Evolutionary conservation across 805 yeast species (phyloP), one percentile per base, ranked within the genome.

Genomic region (Starmera quercuum): DNA sequence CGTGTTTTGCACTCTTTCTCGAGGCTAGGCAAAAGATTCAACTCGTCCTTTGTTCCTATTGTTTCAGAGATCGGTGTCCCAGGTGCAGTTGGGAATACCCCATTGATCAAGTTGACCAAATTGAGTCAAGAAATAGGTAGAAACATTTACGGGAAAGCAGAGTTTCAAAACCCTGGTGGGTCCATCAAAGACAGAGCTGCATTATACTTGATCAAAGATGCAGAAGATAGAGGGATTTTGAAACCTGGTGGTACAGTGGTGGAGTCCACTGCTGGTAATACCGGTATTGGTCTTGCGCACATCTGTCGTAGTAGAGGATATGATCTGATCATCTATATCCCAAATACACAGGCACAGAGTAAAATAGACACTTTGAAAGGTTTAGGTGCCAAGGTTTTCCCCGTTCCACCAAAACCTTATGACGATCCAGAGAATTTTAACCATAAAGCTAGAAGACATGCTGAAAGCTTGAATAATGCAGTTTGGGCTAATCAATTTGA

Each of bases 401-500:
- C 95, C 0, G 95, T 86, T 14, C 95, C 95, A 0, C 95, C 85
- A 5, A 86, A 78, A 29, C 83, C 95, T 2, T 78, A 65, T 50
- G 78, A 78, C 33, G 80, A 86, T 56, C 95, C 95, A 4, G 68
- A 73, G 53, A 85, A 86, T 61, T 86, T 78, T 64, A 86, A 86
- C 63, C 90, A 86, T 56, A 83, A 82, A 58, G 95, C 95, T 7
- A 71, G 71, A 50, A 71, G 88, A 49, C 94, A 83, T 53, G 95
- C 95, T 5, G 92, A 83, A 43, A 47, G 61, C 26, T 57, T 81
- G 35, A 73, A 68, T 0, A 85, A 85, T 54, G 92, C 95, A 0
- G 87, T 83, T 13, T 86, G 95, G 95, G 86, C 95, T 14, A 80
- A 86, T 56, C 96, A 86, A 54, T 86, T 86, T 54, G 95, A 86